Conservation (phyloP, 1,284 basidiomycete species). For the Chalciporus sp. region DNA sequence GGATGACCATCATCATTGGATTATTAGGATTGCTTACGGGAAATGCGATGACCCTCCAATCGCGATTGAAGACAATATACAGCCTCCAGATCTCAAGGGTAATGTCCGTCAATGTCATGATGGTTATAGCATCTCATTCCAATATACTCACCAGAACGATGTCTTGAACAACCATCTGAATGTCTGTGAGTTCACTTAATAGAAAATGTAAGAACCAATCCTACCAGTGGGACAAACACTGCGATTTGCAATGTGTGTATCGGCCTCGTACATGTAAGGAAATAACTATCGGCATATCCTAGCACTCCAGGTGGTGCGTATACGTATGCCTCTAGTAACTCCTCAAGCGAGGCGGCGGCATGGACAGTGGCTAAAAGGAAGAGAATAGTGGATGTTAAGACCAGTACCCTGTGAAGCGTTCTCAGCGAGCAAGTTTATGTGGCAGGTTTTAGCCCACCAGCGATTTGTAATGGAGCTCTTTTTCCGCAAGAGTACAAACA, state of each 20-base stretch:
- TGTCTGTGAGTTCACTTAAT: neutral
- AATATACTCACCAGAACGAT: neutral
- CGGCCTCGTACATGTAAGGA: neutral
- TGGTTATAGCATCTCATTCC: too few relatives aligned
- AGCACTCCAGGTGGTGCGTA: neutral
- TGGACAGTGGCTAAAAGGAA: slow-evolving; percentile 4
- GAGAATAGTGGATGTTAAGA: neutral
- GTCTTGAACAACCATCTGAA: neutral
- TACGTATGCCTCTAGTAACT: slow-evolving; percentile 5
- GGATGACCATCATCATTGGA: too few relatives aligned
- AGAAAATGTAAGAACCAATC: neutral
- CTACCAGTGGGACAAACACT: neutral
- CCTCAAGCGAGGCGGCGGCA: neutral
- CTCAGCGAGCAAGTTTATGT: too few relatives aligned
- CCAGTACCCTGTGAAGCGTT: slow-evolving; percentile 1
- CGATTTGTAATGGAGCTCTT: too few relatives aligned
- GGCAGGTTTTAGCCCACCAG: too few relatives aligned
- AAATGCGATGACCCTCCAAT: neutral
- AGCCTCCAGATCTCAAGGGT: slow-evolving; percentile 5
- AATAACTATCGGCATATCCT: slow-evolving; percentile 1
- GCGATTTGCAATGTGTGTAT: neutral
- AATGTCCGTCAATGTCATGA: neutral
- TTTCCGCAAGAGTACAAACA: too few relatives aligned
- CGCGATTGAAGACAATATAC: neutral
- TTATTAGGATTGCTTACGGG: too few relatives aligned